Percentiles rank a stretch among this genome's conserved stretches.
These are phyloP conservation scores for Discostella stelligera DNA, from an alignment of 352 stramenopile genomes.

Conservation along the genomic window DNA sequence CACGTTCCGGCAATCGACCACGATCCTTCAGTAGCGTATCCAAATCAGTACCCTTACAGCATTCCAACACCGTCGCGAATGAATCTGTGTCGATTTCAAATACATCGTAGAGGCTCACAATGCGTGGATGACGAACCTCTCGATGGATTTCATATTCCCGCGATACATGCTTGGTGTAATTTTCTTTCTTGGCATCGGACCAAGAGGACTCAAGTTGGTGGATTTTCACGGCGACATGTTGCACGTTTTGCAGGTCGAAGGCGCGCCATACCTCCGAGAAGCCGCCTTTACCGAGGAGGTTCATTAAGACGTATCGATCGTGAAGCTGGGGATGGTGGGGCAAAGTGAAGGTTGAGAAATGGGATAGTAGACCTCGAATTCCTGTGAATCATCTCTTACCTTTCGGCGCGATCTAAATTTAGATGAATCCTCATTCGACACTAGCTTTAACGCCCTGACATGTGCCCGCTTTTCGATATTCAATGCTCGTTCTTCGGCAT, in stretches of 20 bases:
- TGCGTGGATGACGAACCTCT: slow-evolving; percentile 85
- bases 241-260: slow-evolving; percentile 83
- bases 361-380: neutral
- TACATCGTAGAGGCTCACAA: slow-evolving; percentile 89
- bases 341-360: neutral
- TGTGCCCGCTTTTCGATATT: slow-evolving; percentile 82
- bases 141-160: slow-evolving; percentile 91
- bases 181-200: slow-evolving; percentile 88
- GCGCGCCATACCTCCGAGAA: slow-evolving; percentile 91
- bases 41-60: slow-evolving; percentile 86
- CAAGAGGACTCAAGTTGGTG: slow-evolving; percentile 88
- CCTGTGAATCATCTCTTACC: slow-evolving; percentile 41
- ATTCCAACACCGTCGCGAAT: slow-evolving; percentile 92
- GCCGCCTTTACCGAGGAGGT: slow-evolving; percentile 88
- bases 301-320: slow-evolving; percentile 86
- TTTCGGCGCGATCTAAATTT: slow-evolving; percentile 78
- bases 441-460: slow-evolving; percentile 81
- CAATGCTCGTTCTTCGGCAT: slow-evolving; percentile 75
- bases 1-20: slow-evolving; percentile 82
- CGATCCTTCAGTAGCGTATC: slow-evolving; percentile 86
- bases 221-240: slow-evolving; percentile 89
- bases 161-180: slow-evolving; percentile 91
- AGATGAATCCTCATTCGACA: slow-evolving; percentile 83
- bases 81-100: slow-evolving; percentile 91
- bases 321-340: slow-evolving; percentile 56